Conservation (phyloP, 2,329 filamentous ascomycete genomes). For the Atkinsonella hypoxylon region DNA sequence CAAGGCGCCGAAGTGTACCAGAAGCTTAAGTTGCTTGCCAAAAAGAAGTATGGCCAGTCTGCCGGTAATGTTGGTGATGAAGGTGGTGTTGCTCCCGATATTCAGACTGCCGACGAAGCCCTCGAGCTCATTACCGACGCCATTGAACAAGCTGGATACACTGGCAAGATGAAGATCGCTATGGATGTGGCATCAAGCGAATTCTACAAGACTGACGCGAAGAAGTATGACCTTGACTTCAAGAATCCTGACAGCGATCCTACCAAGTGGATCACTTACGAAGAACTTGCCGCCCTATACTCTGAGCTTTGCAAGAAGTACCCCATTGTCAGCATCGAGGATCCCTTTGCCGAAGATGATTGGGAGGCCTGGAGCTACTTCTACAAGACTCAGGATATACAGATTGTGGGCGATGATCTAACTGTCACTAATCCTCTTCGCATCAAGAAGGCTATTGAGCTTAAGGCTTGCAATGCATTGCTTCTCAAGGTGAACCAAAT, state of each 20-base stretch:
- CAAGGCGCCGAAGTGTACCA: conserved; percentile 98
- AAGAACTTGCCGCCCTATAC: conserved; percentile 91
- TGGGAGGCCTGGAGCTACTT: conserved; percentile 99
- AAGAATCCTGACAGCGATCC: conserved; percentile 98
- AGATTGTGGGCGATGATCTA: conserved; percentile 97
- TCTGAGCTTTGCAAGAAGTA: conserved; percentile 82
- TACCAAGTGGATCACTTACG: conserved; percentile 96
- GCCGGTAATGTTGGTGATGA: conserved; percentile 98
- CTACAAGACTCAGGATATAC: conserved; percentile 97
- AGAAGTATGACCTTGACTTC: conserved; percentile 99
- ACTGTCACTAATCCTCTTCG: conserved; percentile 97
- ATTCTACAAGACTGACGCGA: conserved; percentile 95
- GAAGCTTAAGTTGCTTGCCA: conserved; percentile 88
- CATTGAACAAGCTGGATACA: conserved; percentile 92
- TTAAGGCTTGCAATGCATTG: conserved; percentile 96
- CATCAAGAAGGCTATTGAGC: conserved; percentile 99
- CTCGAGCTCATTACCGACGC: conserved; percentile 90
- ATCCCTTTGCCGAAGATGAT: conserved; percentile 98
- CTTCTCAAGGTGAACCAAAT: conserved; percentile 99
- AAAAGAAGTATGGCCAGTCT: conserved; percentile 99
- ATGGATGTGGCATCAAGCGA: conserved; percentile 99
- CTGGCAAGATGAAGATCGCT: conserved; percentile 91
- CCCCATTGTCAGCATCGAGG: conserved; percentile 97
- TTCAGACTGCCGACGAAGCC: conserved; percentile 92
- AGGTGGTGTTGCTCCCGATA: conserved; percentile 98